Percentiles rank a stretch among this genome's conserved stretches.
These are phyloP conservation scores for Penicillium italicum DNA, from an alignment of 2,329 filamentous ascomycete species.

Conservation along the genomic window DNA sequence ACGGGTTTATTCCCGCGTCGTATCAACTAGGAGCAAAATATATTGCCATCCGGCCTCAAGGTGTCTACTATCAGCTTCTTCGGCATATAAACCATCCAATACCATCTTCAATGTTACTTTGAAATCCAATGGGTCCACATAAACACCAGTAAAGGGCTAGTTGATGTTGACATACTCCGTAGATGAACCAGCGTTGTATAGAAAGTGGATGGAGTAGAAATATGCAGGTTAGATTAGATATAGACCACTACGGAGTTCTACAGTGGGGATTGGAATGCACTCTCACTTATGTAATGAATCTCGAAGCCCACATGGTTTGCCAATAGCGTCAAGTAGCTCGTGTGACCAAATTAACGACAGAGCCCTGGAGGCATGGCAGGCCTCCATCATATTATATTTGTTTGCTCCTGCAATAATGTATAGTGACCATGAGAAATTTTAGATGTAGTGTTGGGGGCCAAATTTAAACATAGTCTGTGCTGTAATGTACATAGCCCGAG, in stretches of 20 bases:
- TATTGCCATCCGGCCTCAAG: not conserved
- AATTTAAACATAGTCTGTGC: not conserved
- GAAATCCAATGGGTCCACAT: not conserved
- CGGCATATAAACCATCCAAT: rapidly evolving
- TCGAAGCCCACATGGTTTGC: not conserved
- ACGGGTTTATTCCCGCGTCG: not conserved
- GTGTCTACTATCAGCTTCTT: too few relatives aligned
- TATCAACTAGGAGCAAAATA: not conserved
- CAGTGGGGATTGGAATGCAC: not conserved
- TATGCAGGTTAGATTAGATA: too few relatives aligned
- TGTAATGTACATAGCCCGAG: not conserved
- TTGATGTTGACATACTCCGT: rapidly evolving
- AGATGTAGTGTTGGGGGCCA: not conserved
- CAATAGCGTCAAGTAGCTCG: not conserved
- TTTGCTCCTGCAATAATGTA: not conserved
- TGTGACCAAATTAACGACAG: not conserved
- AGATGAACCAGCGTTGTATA: too few relatives aligned
- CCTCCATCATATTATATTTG: not conserved
- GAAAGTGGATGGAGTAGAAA: not conserved
- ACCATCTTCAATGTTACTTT: rapidly evolving
- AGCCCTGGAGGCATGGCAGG: not conserved
- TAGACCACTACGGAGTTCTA: too few relatives aligned
- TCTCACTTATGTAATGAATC: not conserved
- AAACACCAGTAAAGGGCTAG: too few relatives aligned
- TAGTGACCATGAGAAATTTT: too few relatives aligned